Base-by-base conservation (phyloP, 805 yeast genomes). In the Ogataea corticis region DNA sequence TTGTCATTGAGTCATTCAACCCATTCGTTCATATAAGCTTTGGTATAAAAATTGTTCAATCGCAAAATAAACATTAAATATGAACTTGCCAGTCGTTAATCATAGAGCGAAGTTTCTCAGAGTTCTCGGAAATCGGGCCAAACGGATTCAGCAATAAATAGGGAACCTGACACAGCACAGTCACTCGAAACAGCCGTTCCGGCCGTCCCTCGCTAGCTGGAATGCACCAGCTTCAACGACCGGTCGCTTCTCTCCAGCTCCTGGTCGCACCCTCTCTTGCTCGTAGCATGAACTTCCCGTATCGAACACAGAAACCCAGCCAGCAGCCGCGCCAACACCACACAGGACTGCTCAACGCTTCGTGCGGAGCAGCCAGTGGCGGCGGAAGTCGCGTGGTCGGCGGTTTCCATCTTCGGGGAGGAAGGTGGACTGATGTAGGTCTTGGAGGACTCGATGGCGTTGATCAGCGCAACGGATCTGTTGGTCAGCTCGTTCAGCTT, bases 401-500 rank as follows among this genome's bases (percentile, higher is more conserved):
- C 37, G 14, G 30, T 21, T 25, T 38, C 50, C 14, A 40, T 15
- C 17, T 12, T 41, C 29, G 59, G 59, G 32, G 57, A 53, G 7
- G 57, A 34, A 3, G 57, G 57, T 6, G 58, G 57, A 11, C 55
- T 11, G 31, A 28, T 12, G 46, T 19, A 49, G 34, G 17, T 6
- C 29, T 19, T 13, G 33, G 17, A 9, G 9, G 25, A 21, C 34
- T 17, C 12, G 34, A 16, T 11, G 31, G 34, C 17, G 17, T 17
- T 21, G 11, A 40, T 40, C 13, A 40, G 15, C n/a, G 34, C 43
- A 32, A 30, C 33, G 16, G 40, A 16, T 31, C 15, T 33, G 19
- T 39, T 19, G 28, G 41, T 42, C 11, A 54, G 39, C 16, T 42
- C 35, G 17, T 25, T 33, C 15, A 50, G 70, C 12, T 63, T 70